A percentile compares a stretch with the other conserved stretches of the same genome.
Conservation (phyloP, 2,329 filamentous ascomycete species). For the Ascochyta clinopodiicola region DNA sequence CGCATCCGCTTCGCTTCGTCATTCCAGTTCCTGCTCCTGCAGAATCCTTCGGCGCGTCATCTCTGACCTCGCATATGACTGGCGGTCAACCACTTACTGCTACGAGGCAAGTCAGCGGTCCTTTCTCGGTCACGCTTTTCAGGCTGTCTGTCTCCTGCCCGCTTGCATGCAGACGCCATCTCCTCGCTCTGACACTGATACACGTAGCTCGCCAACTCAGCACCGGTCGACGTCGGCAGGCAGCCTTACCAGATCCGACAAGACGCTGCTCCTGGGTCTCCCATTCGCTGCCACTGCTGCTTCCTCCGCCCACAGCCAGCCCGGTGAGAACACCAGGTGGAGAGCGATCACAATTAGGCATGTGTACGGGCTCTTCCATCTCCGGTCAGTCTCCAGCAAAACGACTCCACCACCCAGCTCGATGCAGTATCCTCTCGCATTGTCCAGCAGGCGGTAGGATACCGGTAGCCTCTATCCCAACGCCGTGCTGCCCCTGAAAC, state of each 20-base stretch:
- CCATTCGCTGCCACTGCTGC: slow-evolving; percentile 1
- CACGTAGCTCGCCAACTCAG: slow-evolving; percentile 11
- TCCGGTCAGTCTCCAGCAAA: slow-evolving; percentile 3
- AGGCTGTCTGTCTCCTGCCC: slow-evolving; percentile 3
- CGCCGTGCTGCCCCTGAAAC: neutral
- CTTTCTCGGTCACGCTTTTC: slow-evolving; percentile 7
- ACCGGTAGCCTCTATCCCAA: neutral
- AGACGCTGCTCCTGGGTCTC: neutral
- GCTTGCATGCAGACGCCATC: slow-evolving; percentile 3
- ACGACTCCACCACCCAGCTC: slow-evolving; percentile 2
- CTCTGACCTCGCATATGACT: slow-evolving; percentile 1
- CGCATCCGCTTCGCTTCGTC: slow-evolving; percentile 14
- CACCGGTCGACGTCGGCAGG: slow-evolving; percentile 25
- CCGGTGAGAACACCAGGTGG: slow-evolving; percentile 1
- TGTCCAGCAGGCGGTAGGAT: neutral
- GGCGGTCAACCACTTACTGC: slow-evolving; percentile 1
- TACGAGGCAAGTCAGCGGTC: slow-evolving; percentile 6
- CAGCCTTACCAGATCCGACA: neutral
- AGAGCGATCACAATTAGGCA: slow-evolving; percentile 2
- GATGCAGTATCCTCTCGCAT: neutral
- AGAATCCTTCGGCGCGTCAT: slow-evolving; percentile 17
- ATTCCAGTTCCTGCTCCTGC: slow-evolving; percentile 12
- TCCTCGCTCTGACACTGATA: slow-evolving; percentile 9
- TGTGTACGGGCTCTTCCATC: neutral
- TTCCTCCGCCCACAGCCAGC: slow-evolving; percentile 6